A percentile compares a stretch with the other conserved stretches of the same genome.
Evolutionary conservation across 2,329 filamentous ascomycete genomes (phyloP).

Genomic region (Trichocomaceae sp.): DNA sequence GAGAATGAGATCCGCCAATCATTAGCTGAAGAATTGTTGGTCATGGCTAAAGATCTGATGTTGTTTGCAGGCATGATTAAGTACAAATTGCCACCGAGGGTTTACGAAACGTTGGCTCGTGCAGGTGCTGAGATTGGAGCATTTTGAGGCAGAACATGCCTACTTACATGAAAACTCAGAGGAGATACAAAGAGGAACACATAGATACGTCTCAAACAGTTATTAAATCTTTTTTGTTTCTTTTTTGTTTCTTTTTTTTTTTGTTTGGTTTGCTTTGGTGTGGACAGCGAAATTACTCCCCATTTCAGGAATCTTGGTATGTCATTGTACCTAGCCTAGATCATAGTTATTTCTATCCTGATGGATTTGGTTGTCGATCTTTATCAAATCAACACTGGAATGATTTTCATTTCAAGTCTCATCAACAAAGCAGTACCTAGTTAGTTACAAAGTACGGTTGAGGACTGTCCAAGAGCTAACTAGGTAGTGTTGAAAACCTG

Average conservation of each 20-base stretch:
- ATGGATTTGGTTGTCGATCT: too few species aligned
- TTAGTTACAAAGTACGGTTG: too few species aligned
- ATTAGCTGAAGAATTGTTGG: slow-evolving; percentile 63
- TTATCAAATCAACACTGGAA: too few species aligned
- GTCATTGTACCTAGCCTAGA: background rate
- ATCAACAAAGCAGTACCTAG: too few species aligned
- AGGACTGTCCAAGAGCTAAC: background rate
- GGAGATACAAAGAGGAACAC: background rate
- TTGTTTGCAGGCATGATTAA: slow-evolving; percentile 88
- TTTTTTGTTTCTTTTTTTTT: background rate
- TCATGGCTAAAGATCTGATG: slow-evolving; percentile 82
- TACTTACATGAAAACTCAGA: background rate
- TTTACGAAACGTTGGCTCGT: slow-evolving; percentile 82
- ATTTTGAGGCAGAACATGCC: slow-evolving; percentile 21
- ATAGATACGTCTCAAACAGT: background rate
- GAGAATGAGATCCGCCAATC: slow-evolving; percentile 46
- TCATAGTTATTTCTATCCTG: background rate
- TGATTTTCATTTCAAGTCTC: too few species aligned
- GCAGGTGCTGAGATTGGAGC: slow-evolving; percentile 61
- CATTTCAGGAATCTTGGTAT: background rate
- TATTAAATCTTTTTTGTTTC: background rate
- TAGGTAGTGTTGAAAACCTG: too few species aligned
- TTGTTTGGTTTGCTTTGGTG: too few species aligned
- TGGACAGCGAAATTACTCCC: background rate
- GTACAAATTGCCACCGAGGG: slow-evolving; percentile 77